A percentile compares a stretch with the other conserved stretches of the same genome.
phyloP scores from a whole-genome alignment of 2,329 filamentous ascomycete genomes.

The Claviceps citrina region DNA sequence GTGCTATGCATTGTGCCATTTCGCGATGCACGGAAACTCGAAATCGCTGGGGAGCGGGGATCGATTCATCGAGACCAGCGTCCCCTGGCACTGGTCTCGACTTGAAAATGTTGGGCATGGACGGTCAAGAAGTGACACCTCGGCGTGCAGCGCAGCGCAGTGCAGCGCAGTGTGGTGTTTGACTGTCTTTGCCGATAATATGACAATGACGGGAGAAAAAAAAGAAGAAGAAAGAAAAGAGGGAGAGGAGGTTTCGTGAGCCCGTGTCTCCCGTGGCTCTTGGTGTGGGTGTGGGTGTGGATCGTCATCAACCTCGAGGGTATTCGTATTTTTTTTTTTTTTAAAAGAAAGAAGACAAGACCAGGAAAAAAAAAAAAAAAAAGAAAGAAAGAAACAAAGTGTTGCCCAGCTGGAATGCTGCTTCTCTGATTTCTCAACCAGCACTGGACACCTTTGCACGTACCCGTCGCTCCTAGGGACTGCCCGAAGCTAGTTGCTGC shows the following conservation, averaged over 20 bases:
- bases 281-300: no score
- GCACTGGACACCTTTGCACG: slow-evolving; percentile 1
- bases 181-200: slow-evolving; percentile 15
- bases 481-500: slow-evolving; percentile 23
- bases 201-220: no score
- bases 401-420: not conserved
- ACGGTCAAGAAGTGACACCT: not conserved
- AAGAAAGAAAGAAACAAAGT: slow-evolving; percentile 9
- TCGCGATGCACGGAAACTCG: no score
- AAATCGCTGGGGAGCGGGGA: no score
- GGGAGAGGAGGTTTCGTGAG: no score
- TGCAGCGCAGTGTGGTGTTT: not conserved
- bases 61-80: no score
- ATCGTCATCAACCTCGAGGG: slow-evolving; percentile 28
- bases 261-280: slow-evolving; percentile 24
- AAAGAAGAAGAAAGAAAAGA: slow-evolving; percentile 15
- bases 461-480: slow-evolving; percentile 15
- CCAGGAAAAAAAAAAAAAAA: slow-evolving; percentile 11
- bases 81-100: no score
- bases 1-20: no score
- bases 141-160: no score
- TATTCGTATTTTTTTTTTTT: slow-evolving; percentile 29
- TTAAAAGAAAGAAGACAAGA: slow-evolving; percentile 12
- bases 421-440: slow-evolving; percentile 3
- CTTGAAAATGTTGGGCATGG: no score